Percentiles rank a stretch among this genome's conserved stretches.
Conservation (phyloP, 2,329 filamentous ascomycete species). For the Botryotinia globosa region DNA sequence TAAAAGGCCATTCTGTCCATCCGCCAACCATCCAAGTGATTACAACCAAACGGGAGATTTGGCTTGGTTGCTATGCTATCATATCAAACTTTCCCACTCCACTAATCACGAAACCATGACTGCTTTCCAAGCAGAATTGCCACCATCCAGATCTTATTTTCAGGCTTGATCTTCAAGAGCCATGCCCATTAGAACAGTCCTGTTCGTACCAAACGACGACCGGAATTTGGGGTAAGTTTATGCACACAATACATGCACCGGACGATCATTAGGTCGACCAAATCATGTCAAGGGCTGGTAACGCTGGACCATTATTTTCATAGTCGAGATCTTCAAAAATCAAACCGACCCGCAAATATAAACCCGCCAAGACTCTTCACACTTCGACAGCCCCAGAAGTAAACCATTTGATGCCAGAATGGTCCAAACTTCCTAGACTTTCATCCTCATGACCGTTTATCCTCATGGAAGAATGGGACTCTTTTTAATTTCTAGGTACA, state of each 20-base stretch:
- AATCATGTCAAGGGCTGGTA: not conserved
- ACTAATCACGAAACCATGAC: constrained; percentile 1
- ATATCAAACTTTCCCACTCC: not conserved
- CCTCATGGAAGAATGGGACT: not conserved
- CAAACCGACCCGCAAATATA: not conserved
- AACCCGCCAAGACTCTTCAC: not conserved
- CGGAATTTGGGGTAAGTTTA: not conserved
- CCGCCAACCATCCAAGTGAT: not conserved
- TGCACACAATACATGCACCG: constrained; percentile 4
- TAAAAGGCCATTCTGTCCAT: not conserved
- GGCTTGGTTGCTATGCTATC: not conserved
- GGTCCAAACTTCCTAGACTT: not conserved
- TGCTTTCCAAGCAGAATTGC: not conserved
- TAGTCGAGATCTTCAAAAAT: not conserved
- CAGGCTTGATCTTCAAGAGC: not conserved
- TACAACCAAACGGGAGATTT: not conserved
- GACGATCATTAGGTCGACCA: not conserved
- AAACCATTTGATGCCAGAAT: constrained; percentile 3
- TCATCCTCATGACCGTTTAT: constrained; percentile 5
- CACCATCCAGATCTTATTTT: not conserved
- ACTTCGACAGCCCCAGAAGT: constrained; percentile 3
- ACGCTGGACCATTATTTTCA: not conserved
- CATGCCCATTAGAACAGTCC: not conserved
- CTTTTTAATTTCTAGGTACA: not conserved
- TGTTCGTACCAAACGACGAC: not conserved